These are phyloP conservation scores for Schizopora paradoxa DNA, from an alignment of 1,284 basidiomycete genomes.

Conservation along the genomic window DNA sequence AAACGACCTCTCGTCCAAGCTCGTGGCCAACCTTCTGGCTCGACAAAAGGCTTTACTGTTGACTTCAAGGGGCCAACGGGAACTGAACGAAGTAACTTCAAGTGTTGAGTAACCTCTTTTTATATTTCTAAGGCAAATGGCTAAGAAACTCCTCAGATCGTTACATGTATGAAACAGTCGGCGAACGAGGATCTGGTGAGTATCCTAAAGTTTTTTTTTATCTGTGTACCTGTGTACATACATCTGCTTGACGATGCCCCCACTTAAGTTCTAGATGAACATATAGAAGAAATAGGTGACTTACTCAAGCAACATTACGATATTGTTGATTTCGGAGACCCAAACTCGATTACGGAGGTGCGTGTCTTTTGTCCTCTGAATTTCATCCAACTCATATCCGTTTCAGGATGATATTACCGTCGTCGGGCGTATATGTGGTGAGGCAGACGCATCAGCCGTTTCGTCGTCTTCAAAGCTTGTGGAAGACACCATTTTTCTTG, in stretches of 20 bases:
- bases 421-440: conserved; percentile 78
- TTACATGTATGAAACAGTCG: conserved; percentile 91
- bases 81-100: conserved; percentile 44
- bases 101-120: not conserved
- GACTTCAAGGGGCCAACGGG: conserved; percentile 40
- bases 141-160: conserved; percentile 50
- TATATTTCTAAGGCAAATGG: conserved; percentile 5
- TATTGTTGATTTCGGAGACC: conserved; percentile 72
- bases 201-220: conserved; percentile 3
- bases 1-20: not conserved
- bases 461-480: conserved; percentile 59
- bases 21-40: no score
- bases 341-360: conserved; percentile 67
- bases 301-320: conserved; percentile 66
- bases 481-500: conserved; percentile 69
- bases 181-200: conserved; percentile 75
- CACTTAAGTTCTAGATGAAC: conserved; percentile 65
- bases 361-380: conserved; percentile 21
- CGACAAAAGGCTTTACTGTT: conserved; percentile 36
- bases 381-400: conserved; percentile 14
- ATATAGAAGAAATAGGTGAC: conserved; percentile 80
- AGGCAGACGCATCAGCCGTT: conserved; percentile 49
- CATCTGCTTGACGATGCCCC: conserved; percentile 1
- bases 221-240: not conserved
- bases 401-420: conserved; percentile 66